Conservation (phyloP, 208 protist genomes). For the Trichomonas tenax region DNA sequence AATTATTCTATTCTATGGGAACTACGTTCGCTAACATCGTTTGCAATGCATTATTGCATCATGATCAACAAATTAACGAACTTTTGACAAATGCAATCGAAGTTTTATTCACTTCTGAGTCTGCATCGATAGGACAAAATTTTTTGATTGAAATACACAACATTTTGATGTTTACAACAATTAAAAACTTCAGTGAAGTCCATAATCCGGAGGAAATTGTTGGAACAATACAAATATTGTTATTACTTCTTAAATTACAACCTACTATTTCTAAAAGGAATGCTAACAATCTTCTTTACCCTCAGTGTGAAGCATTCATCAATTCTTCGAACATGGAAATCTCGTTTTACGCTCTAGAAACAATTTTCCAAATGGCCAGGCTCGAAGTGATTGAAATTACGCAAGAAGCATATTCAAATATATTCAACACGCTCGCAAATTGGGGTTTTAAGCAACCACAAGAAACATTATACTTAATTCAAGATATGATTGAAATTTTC, state of each 20-base stretch:
- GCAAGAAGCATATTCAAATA: not conserved
- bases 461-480: slow-evolving; percentile 1
- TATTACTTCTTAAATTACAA: not conserved
- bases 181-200: not conserved
- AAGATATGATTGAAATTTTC: not conserved
- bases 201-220: not conserved
- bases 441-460: not conserved
- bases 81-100: not conserved
- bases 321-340: not conserved
- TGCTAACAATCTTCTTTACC: not conserved
- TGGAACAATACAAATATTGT: not conserved
- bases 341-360: not conserved
- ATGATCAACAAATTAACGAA: not conserved
- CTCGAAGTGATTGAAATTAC: not conserved
- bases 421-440: not conserved
- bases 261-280: not conserved
- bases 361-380: not conserved
- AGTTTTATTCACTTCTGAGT: not conserved
- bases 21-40: not conserved
- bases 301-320: not conserved
- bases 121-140: not conserved
- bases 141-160: not conserved
- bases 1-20: not conserved
- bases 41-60: not conserved
- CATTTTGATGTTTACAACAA: not conserved